Evolutionary conservation across 2,329 filamentous ascomycete genomes (phyloP), one percentile per base, ranked within the genome.

Genomic region (Tolypocladium album): DNA sequence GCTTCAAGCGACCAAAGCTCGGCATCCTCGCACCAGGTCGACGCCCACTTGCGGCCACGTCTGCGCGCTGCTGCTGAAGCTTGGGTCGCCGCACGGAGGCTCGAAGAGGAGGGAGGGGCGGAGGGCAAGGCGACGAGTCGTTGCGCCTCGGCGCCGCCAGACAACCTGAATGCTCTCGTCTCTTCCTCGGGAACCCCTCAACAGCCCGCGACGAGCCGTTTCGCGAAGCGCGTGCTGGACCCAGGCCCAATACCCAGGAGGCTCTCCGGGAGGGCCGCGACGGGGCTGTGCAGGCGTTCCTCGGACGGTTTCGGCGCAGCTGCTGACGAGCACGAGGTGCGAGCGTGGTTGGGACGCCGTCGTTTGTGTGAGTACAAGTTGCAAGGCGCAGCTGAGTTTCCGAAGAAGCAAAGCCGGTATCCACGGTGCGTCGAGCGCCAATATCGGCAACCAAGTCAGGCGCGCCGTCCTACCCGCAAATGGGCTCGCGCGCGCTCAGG

Each of bases 1-100:
- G 78, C 75, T 76, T 76, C 71, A 82, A 73, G 69, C 80, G 80
- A 73, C 76, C 75, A 72, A 83, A 83, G 72, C 73, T 72, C 68
- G 77, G 79, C 81, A 83, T 83, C 63, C 65, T 72, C 64, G 45
- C 39, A 45, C 36, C 22, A 27, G 39, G 42, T 7, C 20, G 27
- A 53, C 50, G 50, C 31, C 50, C 11, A 8, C 50, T 22, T 36
- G 22, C n/a, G 27, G 47, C 27, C 47, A 20, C 47, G 47, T 52
- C 27, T 15, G 45, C 24, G 15, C 31, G 27, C 45, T 50, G 45
- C 13, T 50, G 24, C 15, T 43, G 59, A 31, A 31, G 39, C 38
- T 45, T 62, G 53, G 58, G 59, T 63, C 57, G 38, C 57, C 31
- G 60, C 52, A 39, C 45, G 31, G 50, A 55, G 27, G 11, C 24